phyloP scores from a whole-genome alignment of 2,329 filamentous ascomycete species.

The Fusarium sublunatum region DNA sequence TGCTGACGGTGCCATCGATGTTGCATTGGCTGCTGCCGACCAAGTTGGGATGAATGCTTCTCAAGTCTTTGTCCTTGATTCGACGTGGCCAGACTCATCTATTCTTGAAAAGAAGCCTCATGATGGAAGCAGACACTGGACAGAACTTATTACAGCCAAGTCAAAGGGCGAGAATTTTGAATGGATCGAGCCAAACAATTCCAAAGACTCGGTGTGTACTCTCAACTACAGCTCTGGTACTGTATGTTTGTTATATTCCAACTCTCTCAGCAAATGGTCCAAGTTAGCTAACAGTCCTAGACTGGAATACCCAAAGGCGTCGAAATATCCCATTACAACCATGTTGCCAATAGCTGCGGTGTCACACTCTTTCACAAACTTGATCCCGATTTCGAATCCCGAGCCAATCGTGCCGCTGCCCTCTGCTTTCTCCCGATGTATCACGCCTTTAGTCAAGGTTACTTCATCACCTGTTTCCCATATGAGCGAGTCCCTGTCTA shows the following conservation, averaged over 20 bases:
- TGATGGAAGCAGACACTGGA: slow-evolving; percentile 66
- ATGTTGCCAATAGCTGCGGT: slow-evolving; percentile 76
- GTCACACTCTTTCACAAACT: slow-evolving; percentile 60
- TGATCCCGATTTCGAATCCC: slow-evolving; percentile 61
- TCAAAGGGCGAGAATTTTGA: slow-evolving; percentile 66
- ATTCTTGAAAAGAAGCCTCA: slow-evolving; percentile 22
- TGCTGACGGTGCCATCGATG: slow-evolving; percentile 68
- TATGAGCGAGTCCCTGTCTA: slow-evolving; percentile 74
- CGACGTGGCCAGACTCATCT: slow-evolving; percentile 58
- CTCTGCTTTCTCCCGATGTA: slow-evolving; percentile 83
- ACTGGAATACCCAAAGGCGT: slow-evolving; percentile 89
- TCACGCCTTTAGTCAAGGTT: slow-evolving; percentile 78
- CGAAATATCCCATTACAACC: slow-evolving; percentile 81
- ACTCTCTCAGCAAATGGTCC: too few species aligned
- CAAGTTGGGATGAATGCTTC: slow-evolving; percentile 64
- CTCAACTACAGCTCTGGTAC: slow-evolving; percentile 85
- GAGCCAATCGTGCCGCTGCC: slow-evolving; percentile 53
- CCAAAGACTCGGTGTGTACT: slow-evolving; percentile 67
- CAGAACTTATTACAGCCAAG: slow-evolving; percentile 64
- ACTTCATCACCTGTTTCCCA: slow-evolving; percentile 70
- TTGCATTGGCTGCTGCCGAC: slow-evolving; percentile 73
- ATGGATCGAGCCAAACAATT: slow-evolving; percentile 69
- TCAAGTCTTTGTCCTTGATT: slow-evolving; percentile 75
- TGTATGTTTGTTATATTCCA: slow-evolving; percentile 34
- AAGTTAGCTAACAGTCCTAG: slow-evolving; percentile 28